Base-by-base conservation (phyloP, 805 yeast genomes). In the Starmerella gropengiesseri region DNA sequence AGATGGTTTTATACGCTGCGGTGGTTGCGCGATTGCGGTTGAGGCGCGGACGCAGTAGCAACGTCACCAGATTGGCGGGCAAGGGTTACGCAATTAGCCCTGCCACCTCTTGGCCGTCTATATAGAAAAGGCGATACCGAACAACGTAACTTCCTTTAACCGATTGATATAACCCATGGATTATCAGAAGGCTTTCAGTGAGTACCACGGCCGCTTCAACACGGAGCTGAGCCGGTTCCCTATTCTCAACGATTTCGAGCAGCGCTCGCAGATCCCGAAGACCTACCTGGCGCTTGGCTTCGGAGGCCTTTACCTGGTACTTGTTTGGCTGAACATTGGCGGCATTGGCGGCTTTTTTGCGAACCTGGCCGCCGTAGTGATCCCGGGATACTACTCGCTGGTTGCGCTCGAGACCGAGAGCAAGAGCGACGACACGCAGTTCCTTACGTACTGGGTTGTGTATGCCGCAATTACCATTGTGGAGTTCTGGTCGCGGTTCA, bases 371-470 rank as follows among this genome's bases (percentile, higher is more conserved):
- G 94, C 96, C 1, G 83, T 91, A 54, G 84, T 75, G 31, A 61
- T 86, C 48, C 98, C 99, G 35, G 89, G 91, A 41, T 89, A 87
- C 68, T 77, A 72, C 59, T 89, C 97, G 7, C 69, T 91, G 48
- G 61, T 74, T 49, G 97, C 98, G 18, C 70, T 91, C 52, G 81
- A 77, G 62, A 81, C 95, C 18, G 51, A 75, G 8, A 58, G 73
- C 14, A 65, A 77, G 31, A 64, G 67, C 32, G 96, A 89, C 62
- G 99, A 91, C 64, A 77, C 91, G 36, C 79, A 81, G 61, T 75
- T 83, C 60, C 74, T 91, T 37, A 83, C 96, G 12, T 91, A 91
- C 71, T 91, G 98, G 98, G 95, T 91, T 45, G 94, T 91, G n/a
- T 91, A 83, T 60, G 94, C 95, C 13, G 77, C 78, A 55, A 75